Evolutionary conservation across 2,329 filamentous ascomycete genomes (phyloP).

Genomic region (Aspergillus viridinutans): DNA sequence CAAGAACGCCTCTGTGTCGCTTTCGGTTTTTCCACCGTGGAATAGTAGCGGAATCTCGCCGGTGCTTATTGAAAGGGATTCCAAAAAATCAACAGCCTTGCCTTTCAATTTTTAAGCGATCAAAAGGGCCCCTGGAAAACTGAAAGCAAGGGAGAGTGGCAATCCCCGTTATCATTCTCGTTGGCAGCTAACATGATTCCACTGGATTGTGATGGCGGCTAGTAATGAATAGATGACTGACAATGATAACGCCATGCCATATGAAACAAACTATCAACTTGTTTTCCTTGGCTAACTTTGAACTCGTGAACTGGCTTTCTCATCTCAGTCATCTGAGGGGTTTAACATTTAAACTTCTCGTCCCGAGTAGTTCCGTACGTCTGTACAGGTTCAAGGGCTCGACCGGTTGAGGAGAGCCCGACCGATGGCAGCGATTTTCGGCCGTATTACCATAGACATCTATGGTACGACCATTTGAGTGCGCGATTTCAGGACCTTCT

Average conservation of each 20-base stretch:
- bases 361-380: background rate
- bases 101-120: too few species aligned
- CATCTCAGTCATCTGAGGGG: background rate
- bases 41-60: background rate
- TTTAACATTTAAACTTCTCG: background rate
- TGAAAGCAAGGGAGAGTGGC: background rate
- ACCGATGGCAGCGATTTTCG: background rate
- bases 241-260: background rate
- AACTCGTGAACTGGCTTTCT: background rate
- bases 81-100: background rate
- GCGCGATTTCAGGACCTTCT: background rate
- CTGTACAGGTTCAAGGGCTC: background rate
- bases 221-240: background rate
- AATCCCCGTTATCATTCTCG: background rate
- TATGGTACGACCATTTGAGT: background rate
- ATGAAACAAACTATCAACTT: background rate
- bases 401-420: background rate
- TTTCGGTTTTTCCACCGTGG: background rate
- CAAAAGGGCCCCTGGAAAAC: background rate
- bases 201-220: background rate
- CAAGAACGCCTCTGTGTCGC: background rate
- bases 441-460: background rate
- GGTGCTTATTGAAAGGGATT: background rate
- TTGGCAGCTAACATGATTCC: too few species aligned
- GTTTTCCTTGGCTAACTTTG: background rate